These are phyloP conservation scores for Crithidia thermophila DNA, from an alignment of 208 protist species.

Conservation along the genomic window DNA sequence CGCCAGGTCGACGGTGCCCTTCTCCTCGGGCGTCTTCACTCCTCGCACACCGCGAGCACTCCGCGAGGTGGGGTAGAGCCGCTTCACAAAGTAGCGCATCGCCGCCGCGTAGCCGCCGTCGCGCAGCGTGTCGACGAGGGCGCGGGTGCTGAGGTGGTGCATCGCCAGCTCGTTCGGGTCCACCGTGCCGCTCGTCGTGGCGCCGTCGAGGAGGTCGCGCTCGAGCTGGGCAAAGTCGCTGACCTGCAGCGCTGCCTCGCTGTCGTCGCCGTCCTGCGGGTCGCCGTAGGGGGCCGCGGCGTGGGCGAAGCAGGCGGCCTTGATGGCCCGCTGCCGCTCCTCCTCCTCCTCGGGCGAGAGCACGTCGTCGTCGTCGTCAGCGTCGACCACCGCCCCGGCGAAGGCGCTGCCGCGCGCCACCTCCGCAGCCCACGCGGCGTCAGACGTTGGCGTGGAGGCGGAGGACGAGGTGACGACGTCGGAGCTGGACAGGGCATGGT, in stretches of 20 bases:
- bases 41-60: background rate
- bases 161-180: slow-evolving; percentile 51
- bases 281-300: slow-evolving; percentile 66
- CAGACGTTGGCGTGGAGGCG: no score
- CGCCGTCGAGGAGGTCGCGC: slow-evolving; percentile 54
- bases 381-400: background rate
- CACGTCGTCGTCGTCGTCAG: background rate
- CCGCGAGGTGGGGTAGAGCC: slow-evolving; percentile 34
- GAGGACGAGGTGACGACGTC: no score
- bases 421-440: no score
- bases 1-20: no score
- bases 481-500: no score
- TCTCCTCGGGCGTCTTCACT: no score
- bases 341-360: slow-evolving; percentile 27
- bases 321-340: slow-evolving; percentile 44
- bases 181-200: slow-evolving; percentile 56
- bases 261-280: slow-evolving; percentile 55
- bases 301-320: slow-evolving; percentile 47
- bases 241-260: slow-evolving; percentile 72
- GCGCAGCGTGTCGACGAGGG: slow-evolving; percentile 75
- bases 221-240: slow-evolving; percentile 76
- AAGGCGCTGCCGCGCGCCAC: background rate
- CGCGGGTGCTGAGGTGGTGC: slow-evolving; percentile 67
- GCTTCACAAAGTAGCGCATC: slow-evolving; percentile 34
- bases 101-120: slow-evolving; percentile 56